phyloP scores from a whole-genome alignment of 2,329 filamentous ascomycete genomes.

The Stagonosporopsis chrysanthemi region DNA sequence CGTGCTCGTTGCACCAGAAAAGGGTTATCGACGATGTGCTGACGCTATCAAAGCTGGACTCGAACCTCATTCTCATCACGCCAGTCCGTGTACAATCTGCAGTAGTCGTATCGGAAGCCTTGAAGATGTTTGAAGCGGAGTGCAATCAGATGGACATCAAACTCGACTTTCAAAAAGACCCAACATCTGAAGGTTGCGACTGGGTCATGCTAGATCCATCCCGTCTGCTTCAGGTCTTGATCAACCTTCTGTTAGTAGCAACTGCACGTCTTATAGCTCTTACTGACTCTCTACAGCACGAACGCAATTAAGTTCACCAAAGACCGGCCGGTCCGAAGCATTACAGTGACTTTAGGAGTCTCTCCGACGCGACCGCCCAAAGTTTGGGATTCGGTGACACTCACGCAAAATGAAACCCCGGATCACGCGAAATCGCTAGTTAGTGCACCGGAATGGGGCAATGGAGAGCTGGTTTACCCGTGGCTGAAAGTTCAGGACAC shows the following conservation, averaged over 20 bases:
- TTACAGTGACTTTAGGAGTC: conserved; percentile 50
- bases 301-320: conserved; percentile 50
- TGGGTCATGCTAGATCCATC: conserved; percentile 43
- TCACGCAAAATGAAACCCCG: conserved; percentile 20
- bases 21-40: conserved; percentile 53
- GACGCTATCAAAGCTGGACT: conserved; percentile 43
- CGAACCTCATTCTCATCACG: conserved; percentile 37
- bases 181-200: conserved; percentile 49
- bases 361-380: conserved; percentile 26
- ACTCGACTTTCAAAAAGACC: conserved; percentile 48
- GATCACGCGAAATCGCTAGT: conserved; percentile 12
- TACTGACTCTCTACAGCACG: conserved; percentile 39
- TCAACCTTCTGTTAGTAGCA: conserved; percentile 38
- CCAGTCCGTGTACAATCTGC: conserved; percentile 33
- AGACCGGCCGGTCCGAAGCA: conserved; percentile 40
- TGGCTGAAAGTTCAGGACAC: conserved; percentile 49
- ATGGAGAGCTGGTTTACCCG: conserved; percentile 45
- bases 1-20: conserved; percentile 52
- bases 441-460: conserved; percentile 38
- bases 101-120: conserved; percentile 32
- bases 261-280: conserved; percentile 28
- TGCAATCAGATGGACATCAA: conserved; percentile 47
- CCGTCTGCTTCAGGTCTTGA: conserved; percentile 36
- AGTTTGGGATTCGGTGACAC: conserved; percentile 26
- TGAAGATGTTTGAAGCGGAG: conserved; percentile 42